Conservation (phyloP, 1,284 basidiomycete genomes). For the Sparassis latifolia region DNA sequence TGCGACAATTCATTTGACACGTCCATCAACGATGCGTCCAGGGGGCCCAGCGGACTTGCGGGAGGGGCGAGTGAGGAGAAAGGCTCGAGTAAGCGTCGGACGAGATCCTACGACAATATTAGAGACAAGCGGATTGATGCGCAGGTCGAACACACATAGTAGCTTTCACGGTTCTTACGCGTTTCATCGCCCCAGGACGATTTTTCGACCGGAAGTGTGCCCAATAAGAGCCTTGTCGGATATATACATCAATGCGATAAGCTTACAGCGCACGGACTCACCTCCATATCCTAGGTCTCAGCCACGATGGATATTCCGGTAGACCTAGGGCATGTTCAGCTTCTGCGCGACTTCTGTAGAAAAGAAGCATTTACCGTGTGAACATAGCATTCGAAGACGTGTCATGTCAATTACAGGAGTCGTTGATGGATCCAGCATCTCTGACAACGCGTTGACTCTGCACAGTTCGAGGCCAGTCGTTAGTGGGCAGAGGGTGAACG, state of each 20-base stretch:
- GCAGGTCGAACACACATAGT: slow-evolving; percentile 47
- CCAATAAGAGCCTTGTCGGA: slow-evolving; percentile 48
- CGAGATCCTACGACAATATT: slow-evolving; percentile 48
- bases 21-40: slow-evolving; percentile 44
- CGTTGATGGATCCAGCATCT: slow-evolving; percentile 46
- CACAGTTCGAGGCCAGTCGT: background rate
- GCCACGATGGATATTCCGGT: slow-evolving; percentile 64
- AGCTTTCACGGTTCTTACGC: slow-evolving; percentile 55
- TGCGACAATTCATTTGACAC: slow-evolving; percentile 52
- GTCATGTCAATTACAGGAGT: slow-evolving; percentile 51
- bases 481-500: too few species aligned
- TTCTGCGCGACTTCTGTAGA: too few species aligned
- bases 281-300: slow-evolving; percentile 72
- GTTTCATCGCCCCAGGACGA: slow-evolving; percentile 51
- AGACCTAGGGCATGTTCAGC: slow-evolving; percentile 39
- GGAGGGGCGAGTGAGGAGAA: slow-evolving; percentile 44
- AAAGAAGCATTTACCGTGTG: slow-evolving; percentile 38
- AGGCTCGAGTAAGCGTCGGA: slow-evolving; percentile 53
- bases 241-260: slow-evolving; percentile 1
- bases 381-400: slow-evolving; percentile 47
- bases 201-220: slow-evolving; percentile 52
- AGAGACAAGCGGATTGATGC: background rate
- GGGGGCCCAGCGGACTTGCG: slow-evolving; percentile 31
- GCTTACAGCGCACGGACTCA: slow-evolving; percentile 27
- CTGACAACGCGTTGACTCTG: slow-evolving; percentile 50